Evolutionary conservation across 148 eudicot species (phyloP).

Genomic region (Fagopyrum homotropicum): DNA sequence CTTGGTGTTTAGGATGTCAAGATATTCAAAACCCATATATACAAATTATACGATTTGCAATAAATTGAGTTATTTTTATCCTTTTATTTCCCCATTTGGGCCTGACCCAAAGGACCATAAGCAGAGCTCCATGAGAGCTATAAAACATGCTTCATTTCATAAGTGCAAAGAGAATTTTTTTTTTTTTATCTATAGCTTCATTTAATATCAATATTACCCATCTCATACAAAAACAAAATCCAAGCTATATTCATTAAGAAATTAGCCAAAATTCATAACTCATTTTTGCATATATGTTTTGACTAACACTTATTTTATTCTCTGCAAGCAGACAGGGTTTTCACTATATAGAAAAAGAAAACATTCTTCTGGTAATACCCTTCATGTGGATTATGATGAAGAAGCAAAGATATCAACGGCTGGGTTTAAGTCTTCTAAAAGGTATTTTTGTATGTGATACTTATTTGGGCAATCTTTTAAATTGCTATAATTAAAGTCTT

Average conservation of each 20-base stretch:
- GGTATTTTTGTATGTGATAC: not conserved
- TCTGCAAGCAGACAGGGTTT: constrained; percentile 4
- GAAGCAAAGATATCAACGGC: constrained; percentile 3
- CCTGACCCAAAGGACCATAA: constrained; percentile 11
- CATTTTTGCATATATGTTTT: not conserved
- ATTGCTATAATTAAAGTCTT: not conserved
- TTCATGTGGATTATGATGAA: constrained; percentile 8
- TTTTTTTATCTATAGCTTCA: not conserved
- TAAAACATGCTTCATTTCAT: constrained; percentile 11
- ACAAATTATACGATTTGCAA: not conserved
- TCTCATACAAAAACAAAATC: not conserved
- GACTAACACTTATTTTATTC: not conserved
- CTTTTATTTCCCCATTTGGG: constrained; percentile 13
- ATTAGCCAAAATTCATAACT: not conserved
- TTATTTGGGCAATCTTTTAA: no score
- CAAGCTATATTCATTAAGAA: not conserved
- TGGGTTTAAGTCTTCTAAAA: constrained; percentile 8
- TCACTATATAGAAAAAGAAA: constrained; percentile 3
- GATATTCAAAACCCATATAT: no score
- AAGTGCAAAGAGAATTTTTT: no score
- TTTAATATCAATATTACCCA: not conserved
- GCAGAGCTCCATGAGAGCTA: constrained; percentile 3
- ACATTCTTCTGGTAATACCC: not conserved
- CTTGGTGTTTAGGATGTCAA: no score
- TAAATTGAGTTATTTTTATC: constrained; percentile 5